Evolutionary conservation across 345 rosid species (phyloP).

Genomic region (Populus euphratica): DNA sequence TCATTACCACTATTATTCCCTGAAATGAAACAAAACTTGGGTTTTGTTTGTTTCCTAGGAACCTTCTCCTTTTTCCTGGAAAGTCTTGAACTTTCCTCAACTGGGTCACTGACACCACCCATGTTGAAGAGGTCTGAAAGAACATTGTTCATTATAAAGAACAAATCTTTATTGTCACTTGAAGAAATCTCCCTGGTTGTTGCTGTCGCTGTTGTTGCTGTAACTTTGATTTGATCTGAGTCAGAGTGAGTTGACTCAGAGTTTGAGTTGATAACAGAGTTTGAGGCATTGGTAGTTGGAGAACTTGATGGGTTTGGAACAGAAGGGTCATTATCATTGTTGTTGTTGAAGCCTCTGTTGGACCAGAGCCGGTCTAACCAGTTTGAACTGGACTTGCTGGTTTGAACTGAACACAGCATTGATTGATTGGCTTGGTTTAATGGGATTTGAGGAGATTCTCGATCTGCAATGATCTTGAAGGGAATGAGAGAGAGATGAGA

Average conservation of each 20-base stretch:
- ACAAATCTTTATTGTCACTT: constrained; percentile 40
- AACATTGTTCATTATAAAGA: constrained; percentile 58
- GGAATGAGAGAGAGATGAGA: background rate
- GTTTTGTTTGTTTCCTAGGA: constrained; percentile 76
- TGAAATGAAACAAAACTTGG: constrained; percentile 48
- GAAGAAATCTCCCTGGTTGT: constrained; percentile 7
- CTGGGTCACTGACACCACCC: constrained; percentile 24
- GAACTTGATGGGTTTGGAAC: constrained; percentile 20
- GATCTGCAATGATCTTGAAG: background rate
- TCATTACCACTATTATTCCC: constrained; percentile 9
- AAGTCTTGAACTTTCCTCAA: constrained; percentile 10
- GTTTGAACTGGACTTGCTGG: constrained; percentile 43
- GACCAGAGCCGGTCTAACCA: constrained; percentile 92
- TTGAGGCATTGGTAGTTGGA: constrained; percentile 35
- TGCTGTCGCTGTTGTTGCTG: constrained; percentile 12
- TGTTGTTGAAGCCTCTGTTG: constrained; percentile 64
- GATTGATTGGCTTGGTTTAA: background rate
- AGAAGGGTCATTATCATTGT: constrained; percentile 30
- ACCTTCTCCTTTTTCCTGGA: constrained; percentile 35
- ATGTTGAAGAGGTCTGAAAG: constrained; percentile 79
- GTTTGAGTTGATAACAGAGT: constrained; percentile 19
- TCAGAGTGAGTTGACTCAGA: constrained; percentile 28
- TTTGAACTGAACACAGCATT: background rate
- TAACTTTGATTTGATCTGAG: constrained; percentile 21
- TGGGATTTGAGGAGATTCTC: background rate